Percentiles rank a stretch among this genome's conserved stretches.
phyloP scores from a whole-genome alignment of 495 filamentous ascomycete species.

The Viridothelium virens region DNA sequence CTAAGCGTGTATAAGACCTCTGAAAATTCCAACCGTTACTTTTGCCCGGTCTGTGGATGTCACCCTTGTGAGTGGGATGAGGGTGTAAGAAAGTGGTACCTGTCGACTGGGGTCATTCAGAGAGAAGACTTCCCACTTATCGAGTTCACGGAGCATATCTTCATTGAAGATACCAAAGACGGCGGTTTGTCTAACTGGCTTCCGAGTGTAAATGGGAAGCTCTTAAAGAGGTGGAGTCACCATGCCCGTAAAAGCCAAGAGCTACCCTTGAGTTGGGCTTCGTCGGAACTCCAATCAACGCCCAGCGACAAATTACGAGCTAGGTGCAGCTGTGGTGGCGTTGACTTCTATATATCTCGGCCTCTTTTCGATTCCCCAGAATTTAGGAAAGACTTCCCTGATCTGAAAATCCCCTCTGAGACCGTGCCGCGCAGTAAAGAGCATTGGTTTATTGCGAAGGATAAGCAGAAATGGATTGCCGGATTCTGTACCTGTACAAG shows the following conservation, averaged over 20 bases:
- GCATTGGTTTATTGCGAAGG: conserved; percentile 45
- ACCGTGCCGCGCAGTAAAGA: not conserved
- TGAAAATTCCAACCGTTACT: conserved; percentile 48
- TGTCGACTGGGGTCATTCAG: conserved; percentile 40
- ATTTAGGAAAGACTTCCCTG: conserved; percentile 37
- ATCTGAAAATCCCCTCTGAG: conserved; percentile 43
- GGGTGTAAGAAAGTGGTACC: conserved; percentile 28
- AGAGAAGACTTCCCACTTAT: conserved; percentile 35
- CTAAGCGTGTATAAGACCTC: conserved; percentile 46
- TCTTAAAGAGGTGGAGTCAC: conserved; percentile 22
- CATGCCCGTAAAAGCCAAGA: conserved; percentile 19
- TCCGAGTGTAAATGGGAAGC: conserved; percentile 21
- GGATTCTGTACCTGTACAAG: conserved; percentile 58
- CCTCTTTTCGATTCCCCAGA: conserved; percentile 38
- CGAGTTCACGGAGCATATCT: conserved; percentile 41
- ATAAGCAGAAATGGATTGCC: conserved; percentile 48
- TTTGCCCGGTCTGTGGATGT: conserved; percentile 58
- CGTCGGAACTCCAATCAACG: conserved; percentile 7
- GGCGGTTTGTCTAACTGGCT: conserved; percentile 52
- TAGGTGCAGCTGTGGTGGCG: conserved; percentile 40
- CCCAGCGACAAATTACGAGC: conserved; percentile 29
- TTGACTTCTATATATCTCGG: conserved; percentile 40
- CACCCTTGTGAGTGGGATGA: conserved; percentile 1
- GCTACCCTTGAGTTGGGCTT: conserved; percentile 25
- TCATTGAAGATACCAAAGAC: conserved; percentile 46